A percentile compares a stretch with the other conserved stretches of the same genome.
These are phyloP conservation scores for Eustoma russellianum DNA, from an alignment of 257 asterid species.

Conservation along the genomic window DNA sequence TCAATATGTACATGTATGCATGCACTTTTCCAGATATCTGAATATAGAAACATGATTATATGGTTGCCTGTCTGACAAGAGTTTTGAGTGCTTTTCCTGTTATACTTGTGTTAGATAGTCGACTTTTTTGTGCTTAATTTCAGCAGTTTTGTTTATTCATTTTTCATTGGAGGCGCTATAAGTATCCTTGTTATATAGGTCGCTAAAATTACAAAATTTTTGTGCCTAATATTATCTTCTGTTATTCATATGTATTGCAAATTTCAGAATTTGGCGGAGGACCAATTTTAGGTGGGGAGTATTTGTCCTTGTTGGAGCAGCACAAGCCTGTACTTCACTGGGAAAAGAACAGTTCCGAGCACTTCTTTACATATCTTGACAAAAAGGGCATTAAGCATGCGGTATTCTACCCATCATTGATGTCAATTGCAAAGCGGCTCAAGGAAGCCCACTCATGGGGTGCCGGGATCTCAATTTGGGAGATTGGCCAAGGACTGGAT, in stretches of 20 bases:
- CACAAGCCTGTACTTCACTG: conserved; percentile 68
- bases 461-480: conserved; percentile 92
- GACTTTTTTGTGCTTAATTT: background rate
- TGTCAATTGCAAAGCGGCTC: conserved; percentile 61
- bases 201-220: background rate
- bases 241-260: background rate
- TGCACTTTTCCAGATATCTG: background rate
- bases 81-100: background rate
- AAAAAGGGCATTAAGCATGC: conserved; percentile 50
- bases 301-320: conserved; percentile 62
- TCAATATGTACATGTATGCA: background rate
- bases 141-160: background rate
- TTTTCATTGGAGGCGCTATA: too few species aligned
- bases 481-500: conserved; percentile 90
- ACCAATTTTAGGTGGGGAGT: conserved; percentile 68
- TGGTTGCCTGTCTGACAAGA: background rate
- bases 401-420: conserved; percentile 70
- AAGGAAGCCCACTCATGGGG: conserved; percentile 75
- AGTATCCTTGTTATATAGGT: too few species aligned
- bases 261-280: conserved; percentile 81
- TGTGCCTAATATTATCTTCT: background rate
- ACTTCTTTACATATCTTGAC: conserved; percentile 72
- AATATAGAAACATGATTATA: background rate
- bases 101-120: background rate
- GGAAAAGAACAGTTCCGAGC: conserved; percentile 89